phyloP scores from a whole-genome alignment of 1,284 basidiomycete species.

The Boletus sp. region DNA sequence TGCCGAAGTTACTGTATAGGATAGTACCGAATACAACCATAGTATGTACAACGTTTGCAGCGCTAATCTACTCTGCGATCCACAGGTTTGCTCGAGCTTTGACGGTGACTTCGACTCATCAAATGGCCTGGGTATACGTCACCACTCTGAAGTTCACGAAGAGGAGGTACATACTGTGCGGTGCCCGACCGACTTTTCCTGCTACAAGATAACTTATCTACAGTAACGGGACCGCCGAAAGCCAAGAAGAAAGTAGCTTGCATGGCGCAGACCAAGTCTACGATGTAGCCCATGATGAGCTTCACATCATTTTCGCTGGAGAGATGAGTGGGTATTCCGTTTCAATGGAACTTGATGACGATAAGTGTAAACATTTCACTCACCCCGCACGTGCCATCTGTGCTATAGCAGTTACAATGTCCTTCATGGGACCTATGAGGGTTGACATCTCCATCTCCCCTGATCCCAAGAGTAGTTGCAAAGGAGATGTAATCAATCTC shows the following conservation, averaged over 20 bases:
- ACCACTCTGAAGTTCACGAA: slow-evolving; percentile 5
- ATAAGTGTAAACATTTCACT: neutral
- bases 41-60: slow-evolving; percentile 9
- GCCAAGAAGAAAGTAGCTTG: slow-evolving; percentile 25
- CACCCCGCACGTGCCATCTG: slow-evolving; percentile 8
- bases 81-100: slow-evolving; percentile 7
- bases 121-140: slow-evolving; percentile 24
- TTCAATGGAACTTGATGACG: neutral
- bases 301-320: slow-evolving; percentile 16
- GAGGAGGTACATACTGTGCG: slow-evolving; percentile 11
- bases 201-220: slow-evolving; percentile 8
- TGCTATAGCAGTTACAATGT: slow-evolving; percentile 17
- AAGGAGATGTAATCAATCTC: neutral
- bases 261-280: slow-evolving; percentile 31
- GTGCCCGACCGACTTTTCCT: slow-evolving; percentile 14
- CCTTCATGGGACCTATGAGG: neutral
- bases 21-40: neutral
- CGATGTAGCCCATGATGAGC: slow-evolving; percentile 30
- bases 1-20: no score
- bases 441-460: neutral
- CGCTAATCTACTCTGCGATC: slow-evolving; percentile 1
- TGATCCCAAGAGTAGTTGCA: neutral
- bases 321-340: neutral
- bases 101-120: slow-evolving; percentile 13
- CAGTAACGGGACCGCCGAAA: neutral